A percentile compares a stretch with the other conserved stretches of the same genome.
phyloP scores from a whole-genome alignment of 2,329 filamentous ascomycete species.

The Phyllosticta ampelicida region DNA sequence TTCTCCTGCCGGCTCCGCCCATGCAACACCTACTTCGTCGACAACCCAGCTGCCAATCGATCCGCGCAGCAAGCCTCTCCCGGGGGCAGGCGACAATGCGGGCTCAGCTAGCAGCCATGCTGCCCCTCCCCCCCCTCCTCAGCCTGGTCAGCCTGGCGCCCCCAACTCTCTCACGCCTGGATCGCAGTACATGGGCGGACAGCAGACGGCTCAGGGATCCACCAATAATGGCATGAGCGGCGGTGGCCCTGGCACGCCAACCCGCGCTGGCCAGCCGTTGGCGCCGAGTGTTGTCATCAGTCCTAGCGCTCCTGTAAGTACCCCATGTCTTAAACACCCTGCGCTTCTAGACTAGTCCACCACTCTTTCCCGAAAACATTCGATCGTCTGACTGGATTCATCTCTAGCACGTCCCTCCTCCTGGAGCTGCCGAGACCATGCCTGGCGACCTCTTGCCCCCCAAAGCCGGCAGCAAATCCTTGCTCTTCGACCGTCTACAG shows the following conservation, averaged over 20 bases:
- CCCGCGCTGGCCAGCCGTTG: slow-evolving; percentile 50
- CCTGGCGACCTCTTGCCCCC: slow-evolving; percentile 91
- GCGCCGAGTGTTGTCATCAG: slow-evolving; percentile 90
- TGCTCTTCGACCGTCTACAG: slow-evolving; percentile 80
- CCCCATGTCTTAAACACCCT: slow-evolving; percentile 8
- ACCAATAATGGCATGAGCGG: slow-evolving; percentile 22
- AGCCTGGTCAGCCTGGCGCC: slow-evolving; percentile 19
- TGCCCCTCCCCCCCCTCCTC: too few relatives aligned
- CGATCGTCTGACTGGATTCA: slow-evolving; percentile 12
- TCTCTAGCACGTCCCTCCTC: slow-evolving; percentile 73
- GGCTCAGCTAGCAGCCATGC: slow-evolving; percentile 17
- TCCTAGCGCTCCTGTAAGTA: slow-evolving; percentile 63
- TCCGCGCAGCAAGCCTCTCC: slow-evolving; percentile 68
- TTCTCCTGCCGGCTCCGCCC: slow-evolving; percentile 50
- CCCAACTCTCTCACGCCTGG: slow-evolving; percentile 21
- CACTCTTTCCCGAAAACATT: slow-evolving; percentile 1
- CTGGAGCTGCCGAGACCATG: slow-evolving; percentile 94
- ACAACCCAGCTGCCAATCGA: slow-evolving; percentile 72
- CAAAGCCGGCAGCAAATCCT: slow-evolving; percentile 79
- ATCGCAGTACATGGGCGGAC: slow-evolving; percentile 23
- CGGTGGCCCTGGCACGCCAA: slow-evolving; percentile 44
- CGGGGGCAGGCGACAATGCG: slow-evolving; percentile 27
- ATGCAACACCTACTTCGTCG: slow-evolving; percentile 75
- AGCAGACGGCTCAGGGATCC: slow-evolving; percentile 14
- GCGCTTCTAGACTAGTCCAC: slow-evolving; percentile 1